Conservation (phyloP, 768 basidiomycete species). For the Boletales sp. region DNA sequence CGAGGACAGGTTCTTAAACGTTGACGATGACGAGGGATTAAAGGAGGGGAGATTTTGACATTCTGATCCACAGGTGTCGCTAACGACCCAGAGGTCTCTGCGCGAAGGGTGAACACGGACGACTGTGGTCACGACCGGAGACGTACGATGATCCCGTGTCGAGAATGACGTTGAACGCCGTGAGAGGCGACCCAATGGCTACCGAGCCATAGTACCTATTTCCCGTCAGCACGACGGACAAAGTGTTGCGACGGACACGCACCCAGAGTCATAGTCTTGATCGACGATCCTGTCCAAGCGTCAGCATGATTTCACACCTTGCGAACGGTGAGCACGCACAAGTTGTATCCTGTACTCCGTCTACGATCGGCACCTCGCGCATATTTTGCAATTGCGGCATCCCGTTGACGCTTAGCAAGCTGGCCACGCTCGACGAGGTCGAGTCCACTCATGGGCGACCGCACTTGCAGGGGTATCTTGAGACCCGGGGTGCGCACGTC, state of each 20-base stretch:
- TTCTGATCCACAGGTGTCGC: slow-evolving; percentile 26
- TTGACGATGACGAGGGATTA: slow-evolving; percentile 33
- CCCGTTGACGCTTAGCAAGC: slow-evolving; percentile 44
- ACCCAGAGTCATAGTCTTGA: slow-evolving; percentile 66
- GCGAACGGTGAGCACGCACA: slow-evolving; percentile 33
- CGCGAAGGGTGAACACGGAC: slow-evolving; percentile 21
- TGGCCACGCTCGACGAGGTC: slow-evolving; percentile 4
- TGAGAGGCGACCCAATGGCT: slow-evolving; percentile 44
- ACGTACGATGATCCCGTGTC: slow-evolving; percentile 48
- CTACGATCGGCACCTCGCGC: slow-evolving; percentile 29
- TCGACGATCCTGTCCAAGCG: slow-evolving; percentile 49
- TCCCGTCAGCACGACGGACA: neutral
- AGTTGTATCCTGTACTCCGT: slow-evolving; percentile 49
- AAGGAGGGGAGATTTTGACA: slow-evolving; percentile 32
- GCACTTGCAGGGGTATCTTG: slow-evolving; percentile 19
- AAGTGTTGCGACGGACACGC: slow-evolving; percentile 9
- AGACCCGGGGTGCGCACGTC: neutral
- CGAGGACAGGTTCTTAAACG: slow-evolving; percentile 34
- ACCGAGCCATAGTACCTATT: slow-evolving; percentile 37
- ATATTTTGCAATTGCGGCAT: slow-evolving; percentile 45
- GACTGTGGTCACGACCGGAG: neutral
- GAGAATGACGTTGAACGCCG: slow-evolving; percentile 45
- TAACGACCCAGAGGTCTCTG: slow-evolving; percentile 51
- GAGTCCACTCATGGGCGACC: slow-evolving; percentile 7
- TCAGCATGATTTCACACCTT: neutral